These are phyloP conservation scores for Vachellia pachyceras DNA, from an alignment of 306 rosid species.

Conservation along the genomic window DNA sequence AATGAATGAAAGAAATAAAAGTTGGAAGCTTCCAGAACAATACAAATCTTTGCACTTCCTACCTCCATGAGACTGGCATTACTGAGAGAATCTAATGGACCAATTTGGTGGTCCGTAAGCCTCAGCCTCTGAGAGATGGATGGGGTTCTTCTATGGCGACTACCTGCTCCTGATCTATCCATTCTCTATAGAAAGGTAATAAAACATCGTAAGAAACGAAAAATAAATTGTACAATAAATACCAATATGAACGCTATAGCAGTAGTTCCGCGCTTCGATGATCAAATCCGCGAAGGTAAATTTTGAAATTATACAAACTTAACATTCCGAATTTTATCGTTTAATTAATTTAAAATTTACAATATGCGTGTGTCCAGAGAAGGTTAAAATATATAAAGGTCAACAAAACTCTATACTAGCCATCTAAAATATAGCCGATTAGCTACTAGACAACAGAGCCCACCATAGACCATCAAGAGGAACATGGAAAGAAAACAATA, in stretches of 20 bases:
- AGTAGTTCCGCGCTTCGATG: constrained; percentile 1
- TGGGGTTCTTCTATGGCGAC: constrained; percentile 74
- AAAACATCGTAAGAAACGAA: constrained; percentile 3
- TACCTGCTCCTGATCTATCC: constrained; percentile 92
- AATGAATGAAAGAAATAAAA: constrained; percentile 1
- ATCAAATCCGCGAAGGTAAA: neutral
- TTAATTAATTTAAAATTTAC: neutral
- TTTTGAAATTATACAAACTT: neutral
- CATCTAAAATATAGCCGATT: neutral
- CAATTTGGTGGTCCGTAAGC: constrained; percentile 62
- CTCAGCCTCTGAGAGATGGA: constrained; percentile 71
- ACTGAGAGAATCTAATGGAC: constrained; percentile 71
- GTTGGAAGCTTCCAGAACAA: neutral
- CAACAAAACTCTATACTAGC: neutral
- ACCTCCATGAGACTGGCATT: constrained; percentile 96
- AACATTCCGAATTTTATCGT: constrained; percentile 8
- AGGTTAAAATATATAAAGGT: neutral
- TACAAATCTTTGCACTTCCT: constrained; percentile 1
- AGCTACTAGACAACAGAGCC: neutral
- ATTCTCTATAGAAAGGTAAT: constrained; percentile 59
- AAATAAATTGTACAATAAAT: neutral
- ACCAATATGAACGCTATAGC: neutral
- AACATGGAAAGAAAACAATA: neutral
- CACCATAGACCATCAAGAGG: neutral
- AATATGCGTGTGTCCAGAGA: neutral